Percentiles rank a stretch among this genome's conserved stretches.
These are phyloP conservation scores for Backusella mclennaniae DNA, from an alignment of 192 early-diverging fungal genomes.

Conservation along the genomic window DNA sequence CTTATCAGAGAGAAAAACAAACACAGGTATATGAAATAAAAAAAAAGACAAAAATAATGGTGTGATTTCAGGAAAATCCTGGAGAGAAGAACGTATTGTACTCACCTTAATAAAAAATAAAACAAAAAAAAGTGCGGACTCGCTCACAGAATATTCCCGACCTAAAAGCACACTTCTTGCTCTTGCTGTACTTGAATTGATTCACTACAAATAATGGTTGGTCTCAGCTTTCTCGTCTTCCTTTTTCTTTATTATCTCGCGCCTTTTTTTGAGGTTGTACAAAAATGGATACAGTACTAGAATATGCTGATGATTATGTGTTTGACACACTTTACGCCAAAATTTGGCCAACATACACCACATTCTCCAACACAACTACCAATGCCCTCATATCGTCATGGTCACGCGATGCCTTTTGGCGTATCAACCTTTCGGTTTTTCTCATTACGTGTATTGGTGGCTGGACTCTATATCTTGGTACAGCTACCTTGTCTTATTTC, in stretches of 20 bases:
- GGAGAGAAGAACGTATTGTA: not conserved
- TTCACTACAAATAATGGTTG: not conserved
- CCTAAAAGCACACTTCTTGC: not conserved
- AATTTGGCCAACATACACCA: constrained; percentile 41
- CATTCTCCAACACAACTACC: constrained; percentile 36
- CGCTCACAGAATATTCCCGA: not conserved
- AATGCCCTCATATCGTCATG: constrained; percentile 37
- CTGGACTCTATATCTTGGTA: constrained; percentile 77
- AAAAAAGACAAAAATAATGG: not conserved
- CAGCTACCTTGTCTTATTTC: constrained; percentile 77
- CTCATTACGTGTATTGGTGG: constrained; percentile 71
- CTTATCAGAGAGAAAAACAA: not conserved
- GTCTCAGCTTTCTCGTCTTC: not conserved
- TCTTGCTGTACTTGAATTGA: not conserved
- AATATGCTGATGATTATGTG: constrained; percentile 60
- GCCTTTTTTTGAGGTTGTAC: not conserved
- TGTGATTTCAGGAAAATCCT: not conserved
- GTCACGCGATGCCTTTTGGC: constrained; percentile 61
- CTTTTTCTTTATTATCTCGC: not conserved
- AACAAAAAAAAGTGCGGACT: not conserved
- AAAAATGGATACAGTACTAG: constrained; percentile 68
- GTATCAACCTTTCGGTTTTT: constrained; percentile 74
- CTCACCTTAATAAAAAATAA: not conserved
- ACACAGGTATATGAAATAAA: not conserved
- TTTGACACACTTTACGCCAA: constrained; percentile 60